Evolutionary conservation across 306 rosid species (phyloP).

Genomic region (Dryas octopetala): DNA sequence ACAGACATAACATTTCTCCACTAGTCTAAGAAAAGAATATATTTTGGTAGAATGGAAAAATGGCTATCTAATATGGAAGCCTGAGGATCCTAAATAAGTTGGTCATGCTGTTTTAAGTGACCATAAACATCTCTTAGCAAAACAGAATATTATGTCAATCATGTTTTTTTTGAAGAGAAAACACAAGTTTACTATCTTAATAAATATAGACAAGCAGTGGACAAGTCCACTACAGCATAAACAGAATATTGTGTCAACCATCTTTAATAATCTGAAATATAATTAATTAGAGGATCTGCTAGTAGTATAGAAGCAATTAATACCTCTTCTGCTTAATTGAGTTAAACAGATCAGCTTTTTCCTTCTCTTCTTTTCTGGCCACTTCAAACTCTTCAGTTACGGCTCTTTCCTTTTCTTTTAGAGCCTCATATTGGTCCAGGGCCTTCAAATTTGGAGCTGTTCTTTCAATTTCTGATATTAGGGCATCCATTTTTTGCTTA

Average conservation of each 20-base stretch:
- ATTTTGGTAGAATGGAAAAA: no score
- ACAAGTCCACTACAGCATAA: no score
- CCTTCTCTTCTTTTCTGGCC: conserved; percentile 85
- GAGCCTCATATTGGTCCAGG: conserved; percentile 89
- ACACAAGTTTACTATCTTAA: no score
- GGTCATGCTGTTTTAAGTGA: not conserved
- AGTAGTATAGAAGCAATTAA: conserved; percentile 16
- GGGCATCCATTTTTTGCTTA: conserved; percentile 70
- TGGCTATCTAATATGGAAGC: no score
- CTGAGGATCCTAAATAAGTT: no score
- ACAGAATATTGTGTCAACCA: not conserved
- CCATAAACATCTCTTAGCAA: not conserved
- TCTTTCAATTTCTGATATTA: conserved; percentile 81
- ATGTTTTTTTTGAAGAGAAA: not conserved
- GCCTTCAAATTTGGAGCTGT: conserved; percentile 99
- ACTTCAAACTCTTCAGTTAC: conserved; percentile 82
- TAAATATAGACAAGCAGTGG: no score
- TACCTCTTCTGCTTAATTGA: conserved; percentile 83
- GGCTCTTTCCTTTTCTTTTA: conserved; percentile 81
- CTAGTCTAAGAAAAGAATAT: no score
- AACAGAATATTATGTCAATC: not conserved
- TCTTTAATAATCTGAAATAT: not conserved
- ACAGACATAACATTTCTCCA: no score
- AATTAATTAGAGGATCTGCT: not conserved
- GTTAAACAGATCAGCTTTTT: conserved; percentile 68